Percentiles rank a stretch among this genome's conserved stretches.
These are phyloP conservation scores for Colletotrichum sp. DNA, from an alignment of 2,329 filamentous ascomycete genomes.

Conservation along the genomic window DNA sequence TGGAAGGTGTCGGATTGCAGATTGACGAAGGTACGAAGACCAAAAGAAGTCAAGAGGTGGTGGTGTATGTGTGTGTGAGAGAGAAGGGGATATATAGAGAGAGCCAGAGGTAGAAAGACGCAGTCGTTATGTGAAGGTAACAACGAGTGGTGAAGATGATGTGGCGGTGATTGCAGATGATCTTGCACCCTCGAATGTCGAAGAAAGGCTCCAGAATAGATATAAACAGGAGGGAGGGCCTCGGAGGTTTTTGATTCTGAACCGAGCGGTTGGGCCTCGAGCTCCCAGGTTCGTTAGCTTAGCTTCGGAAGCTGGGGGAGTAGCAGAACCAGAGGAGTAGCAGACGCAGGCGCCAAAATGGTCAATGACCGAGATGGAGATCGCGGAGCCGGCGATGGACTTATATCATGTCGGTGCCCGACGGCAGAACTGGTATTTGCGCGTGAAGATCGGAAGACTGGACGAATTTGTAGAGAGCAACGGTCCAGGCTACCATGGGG, in stretches of 20 bases:
- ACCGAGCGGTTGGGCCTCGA: constrained; percentile 18
- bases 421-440: constrained; percentile 18
- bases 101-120: too few species aligned
- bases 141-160: neutral
- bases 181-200: neutral
- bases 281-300: constrained; percentile 9
- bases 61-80: neutral
- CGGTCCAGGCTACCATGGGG: constrained; percentile 4
- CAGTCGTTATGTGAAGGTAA: too few species aligned
- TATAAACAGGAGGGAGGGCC: constrained; percentile 3
- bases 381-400: constrained; percentile 5
- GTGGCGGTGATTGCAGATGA: neutral
- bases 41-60: neutral
- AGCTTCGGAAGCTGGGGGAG: constrained; percentile 10
- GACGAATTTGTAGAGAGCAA: constrained; percentile 7
- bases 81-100: too few species aligned
- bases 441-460: constrained; percentile 15
- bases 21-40: neutral
- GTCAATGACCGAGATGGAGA: neutral
- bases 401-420: constrained; percentile 20
- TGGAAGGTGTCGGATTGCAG: neutral
- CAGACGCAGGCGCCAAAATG: neutral
- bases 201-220: neutral
- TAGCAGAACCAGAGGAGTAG: neutral
- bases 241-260: constrained; percentile 19